Percentiles rank a stretch among this genome's conserved stretches.
These are phyloP conservation scores for Candida pseudofarinosa DNA, from an alignment of 805 yeast genomes.

Conservation along the genomic window DNA sequence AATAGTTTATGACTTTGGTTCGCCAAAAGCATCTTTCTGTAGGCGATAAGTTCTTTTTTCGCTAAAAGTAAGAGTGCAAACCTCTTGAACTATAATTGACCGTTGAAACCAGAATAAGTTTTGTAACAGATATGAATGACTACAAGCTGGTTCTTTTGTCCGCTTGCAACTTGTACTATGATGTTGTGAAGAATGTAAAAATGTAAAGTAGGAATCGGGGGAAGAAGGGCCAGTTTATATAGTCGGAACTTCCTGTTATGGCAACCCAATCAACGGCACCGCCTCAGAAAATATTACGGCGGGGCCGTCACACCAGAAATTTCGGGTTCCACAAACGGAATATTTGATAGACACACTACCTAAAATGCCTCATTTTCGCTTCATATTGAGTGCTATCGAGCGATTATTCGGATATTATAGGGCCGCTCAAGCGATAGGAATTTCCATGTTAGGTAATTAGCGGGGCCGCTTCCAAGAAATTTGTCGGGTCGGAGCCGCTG, in stretches of 20 bases:
- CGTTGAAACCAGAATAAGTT: no score
- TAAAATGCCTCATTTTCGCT: not conserved
- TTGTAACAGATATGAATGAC: no score
- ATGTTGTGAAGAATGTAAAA: no score
- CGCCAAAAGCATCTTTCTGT: not conserved
- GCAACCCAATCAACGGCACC: not conserved
- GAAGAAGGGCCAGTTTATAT: not conserved
- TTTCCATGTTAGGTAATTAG: not conserved
- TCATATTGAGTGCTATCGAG: not conserved
- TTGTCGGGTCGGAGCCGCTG: not conserved
- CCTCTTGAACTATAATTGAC: no score
- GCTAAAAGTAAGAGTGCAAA: no score
- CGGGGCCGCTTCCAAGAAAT: not conserved
- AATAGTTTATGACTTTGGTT: not conserved
- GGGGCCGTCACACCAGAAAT: not conserved
- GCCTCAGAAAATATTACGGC: not conserved
- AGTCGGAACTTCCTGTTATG: not conserved
- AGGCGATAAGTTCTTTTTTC: no score
- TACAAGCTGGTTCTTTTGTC: no score
- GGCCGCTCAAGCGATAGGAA: not conserved
- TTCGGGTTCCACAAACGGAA: not conserved
- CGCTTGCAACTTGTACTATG: no score
- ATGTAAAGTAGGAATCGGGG: no score
- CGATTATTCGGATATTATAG: not conserved
- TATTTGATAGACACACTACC: not conserved